Conservation (phyloP, 352 stramenopile genomes). For the Aphanomyces invadans region DNA sequence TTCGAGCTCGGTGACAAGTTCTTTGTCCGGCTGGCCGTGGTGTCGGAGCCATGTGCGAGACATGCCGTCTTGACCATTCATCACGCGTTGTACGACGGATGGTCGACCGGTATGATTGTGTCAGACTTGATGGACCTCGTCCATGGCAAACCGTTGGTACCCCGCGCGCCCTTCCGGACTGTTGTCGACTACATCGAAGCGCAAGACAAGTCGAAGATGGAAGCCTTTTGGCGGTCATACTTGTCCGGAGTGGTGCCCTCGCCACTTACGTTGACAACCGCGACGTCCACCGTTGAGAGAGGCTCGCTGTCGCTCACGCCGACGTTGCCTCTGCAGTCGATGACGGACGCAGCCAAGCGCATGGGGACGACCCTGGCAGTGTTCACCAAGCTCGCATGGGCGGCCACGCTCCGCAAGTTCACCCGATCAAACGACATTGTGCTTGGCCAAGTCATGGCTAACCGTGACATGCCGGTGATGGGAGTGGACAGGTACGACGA, state of each 20-base stretch:
- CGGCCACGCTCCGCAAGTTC: background rate
- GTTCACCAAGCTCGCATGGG: background rate
- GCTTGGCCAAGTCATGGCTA: conserved; percentile 11
- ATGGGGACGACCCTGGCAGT: background rate
- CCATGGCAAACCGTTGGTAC: background rate
- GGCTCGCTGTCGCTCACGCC: background rate
- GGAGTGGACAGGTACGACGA: background rate
- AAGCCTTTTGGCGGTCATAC: background rate
- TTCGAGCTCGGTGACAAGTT: background rate
- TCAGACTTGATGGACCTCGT: background rate
- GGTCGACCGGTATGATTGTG: background rate
- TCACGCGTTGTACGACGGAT: conserved; percentile 1
- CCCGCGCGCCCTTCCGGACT: background rate
- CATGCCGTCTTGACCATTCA: background rate
- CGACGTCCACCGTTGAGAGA: background rate
- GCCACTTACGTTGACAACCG: background rate
- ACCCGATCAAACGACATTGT: conserved; percentile 1
- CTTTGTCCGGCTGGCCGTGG: background rate
- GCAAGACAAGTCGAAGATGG: background rate
- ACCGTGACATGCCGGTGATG: background rate
- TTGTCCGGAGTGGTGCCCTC: background rate
- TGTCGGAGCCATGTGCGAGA: background rate
- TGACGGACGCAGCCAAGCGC: background rate
- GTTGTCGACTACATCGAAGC: conserved; percentile 1
- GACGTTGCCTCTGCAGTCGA: background rate